Conservation (phyloP, 1,284 basidiomycete genomes). For the Puccinia horiana region DNA sequence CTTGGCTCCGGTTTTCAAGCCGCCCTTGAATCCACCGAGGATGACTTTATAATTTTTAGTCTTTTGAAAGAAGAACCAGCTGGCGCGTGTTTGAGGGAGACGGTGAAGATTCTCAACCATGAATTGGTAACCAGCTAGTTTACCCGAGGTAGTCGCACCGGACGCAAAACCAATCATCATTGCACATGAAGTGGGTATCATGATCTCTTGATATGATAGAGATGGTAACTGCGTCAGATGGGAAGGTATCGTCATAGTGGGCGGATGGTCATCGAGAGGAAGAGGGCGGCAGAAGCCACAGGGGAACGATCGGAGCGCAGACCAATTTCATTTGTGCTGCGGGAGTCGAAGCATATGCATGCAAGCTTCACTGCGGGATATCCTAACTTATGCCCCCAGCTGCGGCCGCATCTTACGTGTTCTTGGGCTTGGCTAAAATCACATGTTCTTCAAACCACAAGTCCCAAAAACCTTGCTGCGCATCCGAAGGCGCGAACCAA, state of each 20-base stretch:
- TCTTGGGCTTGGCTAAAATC: too few species aligned
- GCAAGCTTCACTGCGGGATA: too few species aligned
- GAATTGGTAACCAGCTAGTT: conserved; percentile 41
- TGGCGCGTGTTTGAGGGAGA: conserved; percentile 17
- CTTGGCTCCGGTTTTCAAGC: conserved; percentile 17
- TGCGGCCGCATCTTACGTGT: too few species aligned
- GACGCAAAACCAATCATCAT: conserved; percentile 42
- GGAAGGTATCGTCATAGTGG: background rate
- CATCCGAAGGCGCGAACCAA: too few species aligned
- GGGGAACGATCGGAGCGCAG: too few species aligned
- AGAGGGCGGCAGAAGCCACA: too few species aligned
- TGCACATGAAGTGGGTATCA: conserved; percentile 30
- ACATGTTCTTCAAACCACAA: too few species aligned
- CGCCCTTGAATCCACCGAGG: conserved; percentile 44
- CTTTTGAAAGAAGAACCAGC: conserved; percentile 45
- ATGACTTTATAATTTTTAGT: conserved; percentile 45
- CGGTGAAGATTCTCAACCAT: conserved; percentile 44
- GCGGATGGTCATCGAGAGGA: too few species aligned
- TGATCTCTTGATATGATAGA: background rate
- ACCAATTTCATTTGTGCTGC: too few species aligned
- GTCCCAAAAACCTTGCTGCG: too few species aligned
- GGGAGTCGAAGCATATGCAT: too few species aligned
- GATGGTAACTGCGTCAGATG: background rate
- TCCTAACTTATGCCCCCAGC: too few species aligned
- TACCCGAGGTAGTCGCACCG: conserved; percentile 26